Percentiles rank a stretch among this genome's conserved stretches.
phyloP scores from a whole-genome alignment of 495 filamentous ascomycete species.

The Apiosordaria backusii region DNA sequence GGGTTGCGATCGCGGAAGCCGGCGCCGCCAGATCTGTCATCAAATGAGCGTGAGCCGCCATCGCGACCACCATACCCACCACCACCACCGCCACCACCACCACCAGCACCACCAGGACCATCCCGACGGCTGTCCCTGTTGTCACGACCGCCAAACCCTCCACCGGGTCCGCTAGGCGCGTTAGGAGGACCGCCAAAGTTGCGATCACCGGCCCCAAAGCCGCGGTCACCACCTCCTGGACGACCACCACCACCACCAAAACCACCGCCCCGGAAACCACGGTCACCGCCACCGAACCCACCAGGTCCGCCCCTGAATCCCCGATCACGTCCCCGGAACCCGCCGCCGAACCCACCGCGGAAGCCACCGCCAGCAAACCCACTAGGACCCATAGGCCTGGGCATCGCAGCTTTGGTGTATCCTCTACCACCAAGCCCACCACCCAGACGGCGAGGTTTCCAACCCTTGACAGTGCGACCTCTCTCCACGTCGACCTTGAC shows the following conservation, averaged over 20 bases:
- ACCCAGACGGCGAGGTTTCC: constrained; percentile 88
- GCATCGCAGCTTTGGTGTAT: constrained; percentile 80
- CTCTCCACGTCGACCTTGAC: constrained; percentile 96
- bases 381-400: constrained; percentile 68
- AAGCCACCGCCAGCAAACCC: constrained; percentile 65
- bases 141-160: constrained; percentile 36
- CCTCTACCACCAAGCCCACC: constrained; percentile 89
- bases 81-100: constrained; percentile 48
- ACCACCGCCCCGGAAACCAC: constrained; percentile 53
- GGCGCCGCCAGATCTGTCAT: constrained; percentile 58
- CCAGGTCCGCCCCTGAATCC: constrained; percentile 60
- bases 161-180: constrained; percentile 35
- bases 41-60: constrained; percentile 55
- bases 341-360: constrained; percentile 57
- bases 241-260: constrained; percentile 61
- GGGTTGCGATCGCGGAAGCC: constrained; percentile 56
- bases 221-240: constrained; percentile 58
- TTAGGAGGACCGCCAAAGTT: constrained; percentile 40
- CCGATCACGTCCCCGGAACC: constrained; percentile 45
- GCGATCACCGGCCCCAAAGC: constrained; percentile 44
- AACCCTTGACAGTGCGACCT: constrained; percentile 89
- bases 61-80: constrained; percentile 49
- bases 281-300: constrained; percentile 44
- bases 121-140: constrained; percentile 45
- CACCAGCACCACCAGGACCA: constrained; percentile 47